Percentiles rank a stretch among this genome's conserved stretches.
These are phyloP conservation scores for Thalia dealbata DNA, from an alignment of 176 grass and related monocot species.

Conservation along the genomic window DNA sequence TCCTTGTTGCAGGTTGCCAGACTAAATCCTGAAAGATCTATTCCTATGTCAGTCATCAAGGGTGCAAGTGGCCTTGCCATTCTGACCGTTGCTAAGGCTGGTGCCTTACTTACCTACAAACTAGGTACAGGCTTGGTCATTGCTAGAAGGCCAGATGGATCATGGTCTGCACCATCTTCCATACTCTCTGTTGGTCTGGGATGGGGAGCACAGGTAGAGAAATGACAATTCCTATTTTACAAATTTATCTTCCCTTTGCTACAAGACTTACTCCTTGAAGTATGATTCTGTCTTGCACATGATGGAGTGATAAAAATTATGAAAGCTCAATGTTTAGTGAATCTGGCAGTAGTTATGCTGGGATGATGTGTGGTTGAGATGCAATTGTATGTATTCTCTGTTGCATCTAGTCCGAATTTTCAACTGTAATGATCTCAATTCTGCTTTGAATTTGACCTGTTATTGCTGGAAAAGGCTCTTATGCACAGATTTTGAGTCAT, in stretches of 20 bases:
- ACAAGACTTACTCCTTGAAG: background rate
- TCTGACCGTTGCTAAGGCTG: constrained; percentile 65
- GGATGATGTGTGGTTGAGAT: too few species aligned
- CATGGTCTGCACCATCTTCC: constrained; percentile 81
- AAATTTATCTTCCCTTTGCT: background rate
- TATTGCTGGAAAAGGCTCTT: too few species aligned
- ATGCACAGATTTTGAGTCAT: too few species aligned
- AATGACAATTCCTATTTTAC: background rate
- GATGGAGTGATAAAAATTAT: background rate
- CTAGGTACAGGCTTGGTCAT: constrained; percentile 74
- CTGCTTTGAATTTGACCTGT: too few species aligned
- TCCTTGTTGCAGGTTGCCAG: constrained; percentile 38
- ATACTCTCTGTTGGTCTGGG: constrained; percentile 1
- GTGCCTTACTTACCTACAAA: constrained; percentile 78
- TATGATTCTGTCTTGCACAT: background rate
- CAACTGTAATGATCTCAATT: too few species aligned
- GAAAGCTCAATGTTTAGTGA: too few species aligned
- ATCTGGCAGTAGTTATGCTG: too few species aligned
- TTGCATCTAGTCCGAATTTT: too few species aligned
- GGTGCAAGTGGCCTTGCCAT: constrained; percentile 74
- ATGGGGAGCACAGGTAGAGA: constrained; percentile 69
- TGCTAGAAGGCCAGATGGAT: constrained; percentile 63
- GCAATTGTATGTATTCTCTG: too few species aligned
- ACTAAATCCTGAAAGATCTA: constrained; percentile 68
- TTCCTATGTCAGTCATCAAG: constrained; percentile 56